Evolutionary conservation across 257 asterid genomes (phyloP).

Genomic region (Pogostemon cablin): DNA sequence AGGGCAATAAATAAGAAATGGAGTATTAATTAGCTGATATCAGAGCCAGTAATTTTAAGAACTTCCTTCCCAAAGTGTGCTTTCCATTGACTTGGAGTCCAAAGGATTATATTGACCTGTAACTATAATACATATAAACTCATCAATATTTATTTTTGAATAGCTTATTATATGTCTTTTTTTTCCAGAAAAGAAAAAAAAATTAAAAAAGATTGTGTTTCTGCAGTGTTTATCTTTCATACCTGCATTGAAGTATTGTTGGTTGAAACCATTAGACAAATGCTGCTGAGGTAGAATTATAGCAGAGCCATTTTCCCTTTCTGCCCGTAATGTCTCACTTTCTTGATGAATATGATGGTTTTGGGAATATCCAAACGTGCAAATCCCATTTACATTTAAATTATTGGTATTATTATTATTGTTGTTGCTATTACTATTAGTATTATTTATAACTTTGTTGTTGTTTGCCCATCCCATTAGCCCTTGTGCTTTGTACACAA

Average conservation of each 20-base stretch:
- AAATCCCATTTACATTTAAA: conserved; percentile 39
- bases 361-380: conserved; percentile 40
- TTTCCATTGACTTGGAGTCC: conserved; percentile 51
- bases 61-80: conserved; percentile 62
- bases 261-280: conserved; percentile 48
- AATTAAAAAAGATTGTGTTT: too few species aligned
- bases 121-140: not conserved
- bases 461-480: conserved; percentile 51
- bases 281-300: conserved; percentile 56
- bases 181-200: not conserved
- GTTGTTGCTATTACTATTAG: conserved; percentile 3
- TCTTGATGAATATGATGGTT: conserved; percentile 43
- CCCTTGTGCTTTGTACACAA: conserved; percentile 44
- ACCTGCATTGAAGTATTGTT: conserved; percentile 58
- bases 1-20: not conserved
- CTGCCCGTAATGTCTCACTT: conserved; percentile 42
- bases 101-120: conserved; percentile 50
- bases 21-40: not conserved
- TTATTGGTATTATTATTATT: conserved; percentile 17
- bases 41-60: conserved; percentile 31
- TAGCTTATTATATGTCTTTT: not conserved
- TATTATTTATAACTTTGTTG: conserved; percentile 27
- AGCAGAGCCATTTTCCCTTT: conserved; percentile 40
- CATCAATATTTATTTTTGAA: not conserved
- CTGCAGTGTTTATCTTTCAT: not conserved